These are phyloP conservation scores for Areca catechu DNA, from an alignment of 176 grass and related monocot species.

Conservation along the genomic window DNA sequence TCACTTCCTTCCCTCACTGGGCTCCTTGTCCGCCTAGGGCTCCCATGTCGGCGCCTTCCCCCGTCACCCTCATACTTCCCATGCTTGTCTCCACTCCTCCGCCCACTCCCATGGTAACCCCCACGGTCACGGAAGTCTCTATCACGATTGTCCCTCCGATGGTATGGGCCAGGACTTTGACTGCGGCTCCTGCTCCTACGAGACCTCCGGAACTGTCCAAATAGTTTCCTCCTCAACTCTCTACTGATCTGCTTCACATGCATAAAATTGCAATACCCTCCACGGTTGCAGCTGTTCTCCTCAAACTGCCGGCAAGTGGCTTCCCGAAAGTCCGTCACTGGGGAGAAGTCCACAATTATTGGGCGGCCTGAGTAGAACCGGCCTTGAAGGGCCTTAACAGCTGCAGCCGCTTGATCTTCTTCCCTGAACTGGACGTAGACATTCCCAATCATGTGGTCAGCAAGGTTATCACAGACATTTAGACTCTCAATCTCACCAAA, in stretches of 20 bases:
- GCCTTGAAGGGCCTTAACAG: constrained; percentile 60
- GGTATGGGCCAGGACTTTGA: constrained; percentile 45
- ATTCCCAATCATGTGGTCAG: constrained; percentile 94
- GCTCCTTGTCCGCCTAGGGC: constrained; percentile 37
- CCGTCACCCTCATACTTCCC: constrained; percentile 8
- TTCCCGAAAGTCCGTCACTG: constrained; percentile 88
- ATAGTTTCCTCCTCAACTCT: constrained; percentile 61
- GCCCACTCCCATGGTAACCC: constrained; percentile 1
- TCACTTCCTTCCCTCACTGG: constrained; percentile 65
- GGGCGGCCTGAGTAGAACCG: constrained; percentile 79
- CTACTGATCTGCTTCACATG: constrained; percentile 74
- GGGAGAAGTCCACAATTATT: constrained; percentile 92
- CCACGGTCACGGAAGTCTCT: constrained; percentile 24
- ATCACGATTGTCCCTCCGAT: constrained; percentile 22
- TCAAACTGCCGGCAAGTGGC: constrained; percentile 87
- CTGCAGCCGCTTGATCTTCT: constrained; percentile 69
- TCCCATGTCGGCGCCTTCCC: constrained; percentile 35
- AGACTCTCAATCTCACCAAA: constrained; percentile 77
- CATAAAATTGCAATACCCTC: constrained; percentile 96
- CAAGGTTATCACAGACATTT: constrained; percentile 88
- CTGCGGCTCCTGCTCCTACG: constrained; percentile 44
- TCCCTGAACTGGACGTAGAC: constrained; percentile 88
- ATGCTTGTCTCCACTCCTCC: constrained; percentile 3
- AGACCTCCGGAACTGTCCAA: constrained; percentile 27
- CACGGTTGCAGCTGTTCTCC: constrained; percentile 87